These are phyloP conservation scores for Sugiyamaella americana DNA, from an alignment of 805 yeast species.

Conservation along the genomic window DNA sequence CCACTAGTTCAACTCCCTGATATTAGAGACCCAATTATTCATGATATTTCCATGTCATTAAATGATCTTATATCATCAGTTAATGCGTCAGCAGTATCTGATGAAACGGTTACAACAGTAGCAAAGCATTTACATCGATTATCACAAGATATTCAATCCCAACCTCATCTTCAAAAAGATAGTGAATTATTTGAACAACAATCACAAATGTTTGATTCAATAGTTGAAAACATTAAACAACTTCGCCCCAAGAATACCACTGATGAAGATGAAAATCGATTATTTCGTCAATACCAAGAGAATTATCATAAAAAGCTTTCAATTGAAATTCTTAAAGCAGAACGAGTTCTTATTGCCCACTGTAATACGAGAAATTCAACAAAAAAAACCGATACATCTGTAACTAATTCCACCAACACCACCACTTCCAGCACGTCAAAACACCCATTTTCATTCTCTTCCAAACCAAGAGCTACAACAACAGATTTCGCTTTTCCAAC, in stretches of 20 bases:
- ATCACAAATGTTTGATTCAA: constrained; percentile 13
- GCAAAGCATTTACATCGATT: constrained; percentile 13
- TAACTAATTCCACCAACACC: background rate
- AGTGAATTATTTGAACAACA: constrained; percentile 15
- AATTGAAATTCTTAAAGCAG: constrained; percentile 20
- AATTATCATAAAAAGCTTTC: constrained; percentile 18
- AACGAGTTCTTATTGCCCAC: constrained; percentile 20
- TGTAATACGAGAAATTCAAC: constrained; percentile 14
- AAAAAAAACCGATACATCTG: too few relatives aligned
- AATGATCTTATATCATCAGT: constrained; percentile 25
- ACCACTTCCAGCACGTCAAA: background rate
- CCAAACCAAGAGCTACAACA: background rate
- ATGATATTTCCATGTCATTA: constrained; percentile 22
- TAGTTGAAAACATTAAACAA: constrained; percentile 6
- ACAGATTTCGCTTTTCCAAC: background rate
- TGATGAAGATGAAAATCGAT: background rate
- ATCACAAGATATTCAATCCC: constrained; percentile 12
- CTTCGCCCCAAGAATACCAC: background rate
- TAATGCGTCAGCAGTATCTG: constrained; percentile 24
- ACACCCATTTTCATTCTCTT: background rate
- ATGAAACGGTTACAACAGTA: constrained; percentile 19
- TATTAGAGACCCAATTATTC: constrained; percentile 20
- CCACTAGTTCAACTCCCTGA: constrained; percentile 27
- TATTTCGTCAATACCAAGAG: constrained; percentile 2
- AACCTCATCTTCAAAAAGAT: constrained; percentile 10